phyloP scores from a whole-genome alignment of 2,329 filamentous ascomycete species.

The Pleomassaria siparia region DNA sequence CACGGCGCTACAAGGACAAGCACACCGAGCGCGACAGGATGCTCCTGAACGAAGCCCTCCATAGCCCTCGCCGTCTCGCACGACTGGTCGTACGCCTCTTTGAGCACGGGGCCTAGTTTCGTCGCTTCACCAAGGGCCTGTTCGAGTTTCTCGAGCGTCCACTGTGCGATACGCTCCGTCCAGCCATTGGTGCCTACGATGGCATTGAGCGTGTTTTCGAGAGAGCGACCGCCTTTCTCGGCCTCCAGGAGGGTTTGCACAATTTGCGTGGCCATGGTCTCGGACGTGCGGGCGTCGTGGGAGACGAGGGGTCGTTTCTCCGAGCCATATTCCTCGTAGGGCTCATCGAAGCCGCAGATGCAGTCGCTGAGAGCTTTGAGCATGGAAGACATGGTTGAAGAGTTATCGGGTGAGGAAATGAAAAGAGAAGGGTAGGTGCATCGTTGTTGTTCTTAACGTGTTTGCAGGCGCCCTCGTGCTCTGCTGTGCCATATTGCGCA shows the following conservation, averaged over 20 bases:
- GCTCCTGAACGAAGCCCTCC: slow-evolving; percentile 32
- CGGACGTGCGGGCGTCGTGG: slow-evolving; percentile 8
- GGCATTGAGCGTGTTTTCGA: slow-evolving; percentile 26
- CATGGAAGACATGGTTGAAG: slow-evolving; percentile 7
- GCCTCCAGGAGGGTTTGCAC: slow-evolving; percentile 21
- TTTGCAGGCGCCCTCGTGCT: not conserved
- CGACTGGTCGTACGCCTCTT: slow-evolving; percentile 25
- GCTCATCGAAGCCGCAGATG: slow-evolving; percentile 10
- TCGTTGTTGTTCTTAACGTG: not conserved
- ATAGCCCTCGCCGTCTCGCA: slow-evolving; percentile 23
- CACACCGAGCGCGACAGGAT: slow-evolving; percentile 35
- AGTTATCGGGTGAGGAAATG: not conserved
- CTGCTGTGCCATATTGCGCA: not conserved
- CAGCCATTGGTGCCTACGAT: slow-evolving; percentile 29
- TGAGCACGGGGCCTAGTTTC: slow-evolving; percentile 25
- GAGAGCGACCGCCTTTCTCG: slow-evolving; percentile 15
- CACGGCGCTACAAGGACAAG: slow-evolving; percentile 30
- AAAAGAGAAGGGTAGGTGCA: too few relatives aligned
- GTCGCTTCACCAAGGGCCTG: slow-evolving; percentile 21
- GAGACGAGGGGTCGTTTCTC: slow-evolving; percentile 18
- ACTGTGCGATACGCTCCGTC: slow-evolving; percentile 34
- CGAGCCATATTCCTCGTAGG: slow-evolving; percentile 3
- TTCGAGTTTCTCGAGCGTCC: slow-evolving; percentile 29
- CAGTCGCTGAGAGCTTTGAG: slow-evolving; percentile 17
- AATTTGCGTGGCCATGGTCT: slow-evolving; percentile 20